Conservation (phyloP, 1,284 basidiomycete genomes). For the Salmacisia buchloeana region DNA sequence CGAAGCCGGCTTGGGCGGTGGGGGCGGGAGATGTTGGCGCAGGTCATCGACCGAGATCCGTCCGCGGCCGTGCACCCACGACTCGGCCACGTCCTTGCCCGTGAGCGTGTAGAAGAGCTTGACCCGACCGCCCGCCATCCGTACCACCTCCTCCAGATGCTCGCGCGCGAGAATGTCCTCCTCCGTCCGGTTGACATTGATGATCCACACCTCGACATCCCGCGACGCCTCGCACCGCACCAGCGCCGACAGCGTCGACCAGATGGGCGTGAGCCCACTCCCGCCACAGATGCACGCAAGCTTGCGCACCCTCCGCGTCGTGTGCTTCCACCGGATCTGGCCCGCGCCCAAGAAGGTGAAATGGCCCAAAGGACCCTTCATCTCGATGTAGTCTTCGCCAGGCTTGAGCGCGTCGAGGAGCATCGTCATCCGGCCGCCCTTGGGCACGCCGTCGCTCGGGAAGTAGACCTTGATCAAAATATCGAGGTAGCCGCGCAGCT, state of each 20-base stretch:
- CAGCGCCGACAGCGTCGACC: slow-evolving; percentile 53
- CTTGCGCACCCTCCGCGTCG: slow-evolving; percentile 52
- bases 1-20: slow-evolving; percentile 19
- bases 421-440: slow-evolving; percentile 61
- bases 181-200: slow-evolving; percentile 59
- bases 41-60: slow-evolving; percentile 55
- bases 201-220: slow-evolving; percentile 56
- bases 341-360: slow-evolving; percentile 59
- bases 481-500: slow-evolving; percentile 56
- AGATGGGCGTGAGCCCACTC: slow-evolving; percentile 61
- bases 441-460: slow-evolving; percentile 52
- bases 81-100: slow-evolving; percentile 34
- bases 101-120: slow-evolving; percentile 57
- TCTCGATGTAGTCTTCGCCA: slow-evolving; percentile 57
- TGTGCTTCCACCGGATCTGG: slow-evolving; percentile 53
- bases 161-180: slow-evolving; percentile 57
- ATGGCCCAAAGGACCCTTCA: slow-evolving; percentile 64
- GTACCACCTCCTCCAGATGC: slow-evolving; percentile 56
- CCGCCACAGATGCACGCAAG: slow-evolving; percentile 63
- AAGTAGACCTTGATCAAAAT: slow-evolving; percentile 60
- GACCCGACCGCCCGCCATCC: slow-evolving; percentile 51
- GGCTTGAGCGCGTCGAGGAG: slow-evolving; percentile 57
- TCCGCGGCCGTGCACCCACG: slow-evolving; percentile 56
- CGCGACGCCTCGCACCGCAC: slow-evolving; percentile 33
- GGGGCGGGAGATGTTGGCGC: slow-evolving; percentile 49